Evolutionary conservation across 2,329 filamentous ascomycete species (phyloP), one percentile per base, ranked within the genome.

Genomic region (Exophiala spinifera): DNA sequence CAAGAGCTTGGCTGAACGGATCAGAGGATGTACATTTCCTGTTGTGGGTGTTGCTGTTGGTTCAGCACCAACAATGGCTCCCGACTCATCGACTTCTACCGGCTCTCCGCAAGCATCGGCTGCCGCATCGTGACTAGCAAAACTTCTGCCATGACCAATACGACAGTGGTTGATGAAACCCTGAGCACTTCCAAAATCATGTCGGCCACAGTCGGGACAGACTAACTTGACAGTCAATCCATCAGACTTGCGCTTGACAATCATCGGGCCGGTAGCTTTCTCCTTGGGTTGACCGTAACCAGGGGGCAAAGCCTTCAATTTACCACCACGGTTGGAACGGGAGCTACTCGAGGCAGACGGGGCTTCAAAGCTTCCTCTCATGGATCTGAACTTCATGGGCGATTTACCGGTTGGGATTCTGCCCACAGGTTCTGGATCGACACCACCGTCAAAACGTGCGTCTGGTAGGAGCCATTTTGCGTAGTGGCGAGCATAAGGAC

Each of bases 131-230:
- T 99, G 94, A 64, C 90, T 96, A 74, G 95, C 92, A 77, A 91
- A 97, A 61, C 95, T 91, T 55, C 89, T 82, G 68, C 87, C 88
- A 73, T 99, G 94, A 21, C 91, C 91, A 65, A 99, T 97, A 53
- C 94, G 90, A 69, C 92, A 97, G 69, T 99, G 94, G 68, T 99
- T 99, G 75, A 99, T 94, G 73, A 97, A 97, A n/a, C 94, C 94
- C 71, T 97, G 94, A 0, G 91, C 95, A 74, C 91, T 97, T 52
- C 88, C 91, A 67, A 97, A 97, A 70, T 96, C 89, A 69, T 90
- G 89, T 60, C 92, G 82, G 46, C 90, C 81, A 72, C 94, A 97
- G 70, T 94, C 88, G 55, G 88, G 74, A 76, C 94, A 99, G 60
- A 95, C 87, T 46, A 97, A 80, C 72, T 95, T 95, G 61, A 97